Evolutionary conservation across 768 basidiomycete species (phyloP).

Genomic region (Boletus coccyginus): DNA sequence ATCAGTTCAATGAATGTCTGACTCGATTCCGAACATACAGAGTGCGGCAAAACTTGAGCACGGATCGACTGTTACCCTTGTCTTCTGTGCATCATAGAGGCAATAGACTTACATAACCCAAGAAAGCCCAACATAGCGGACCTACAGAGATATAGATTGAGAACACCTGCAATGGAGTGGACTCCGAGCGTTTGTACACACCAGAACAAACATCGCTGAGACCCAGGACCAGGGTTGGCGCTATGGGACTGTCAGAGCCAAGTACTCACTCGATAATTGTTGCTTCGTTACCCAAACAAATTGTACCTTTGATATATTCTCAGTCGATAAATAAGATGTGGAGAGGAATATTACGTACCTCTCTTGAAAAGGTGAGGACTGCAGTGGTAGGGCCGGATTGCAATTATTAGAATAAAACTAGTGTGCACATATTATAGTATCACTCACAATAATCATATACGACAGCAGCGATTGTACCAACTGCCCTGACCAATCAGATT

Average conservation of each 20-base stretch:
- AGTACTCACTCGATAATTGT: background rate
- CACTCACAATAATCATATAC: slow-evolving; percentile 11
- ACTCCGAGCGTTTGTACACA: background rate
- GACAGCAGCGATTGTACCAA: background rate
- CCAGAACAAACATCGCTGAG: slow-evolving; percentile 2
- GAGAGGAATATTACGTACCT: background rate
- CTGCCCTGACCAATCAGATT: background rate
- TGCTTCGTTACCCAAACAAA: slow-evolving; percentile 9
- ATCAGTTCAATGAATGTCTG: background rate
- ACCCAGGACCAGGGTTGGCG: slow-evolving; percentile 4
- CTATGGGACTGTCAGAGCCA: background rate
- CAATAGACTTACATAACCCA: background rate
- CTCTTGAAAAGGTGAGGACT: slow-evolving; percentile 4
- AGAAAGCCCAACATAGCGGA: slow-evolving; percentile 4
- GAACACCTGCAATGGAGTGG: background rate
- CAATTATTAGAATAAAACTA: background rate
- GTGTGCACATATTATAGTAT: too few relatives aligned
- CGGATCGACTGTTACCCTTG: background rate
- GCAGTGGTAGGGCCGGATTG: background rate
- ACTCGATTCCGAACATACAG: background rate
- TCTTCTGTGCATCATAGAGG: too few relatives aligned
- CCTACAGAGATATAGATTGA: background rate
- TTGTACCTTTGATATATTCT: background rate
- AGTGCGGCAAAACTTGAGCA: background rate
- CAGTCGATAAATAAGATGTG: background rate